Evolutionary conservation across 768 basidiomycete genomes (phyloP).

Genomic region (Phanerodontia chrysosporium): DNA sequence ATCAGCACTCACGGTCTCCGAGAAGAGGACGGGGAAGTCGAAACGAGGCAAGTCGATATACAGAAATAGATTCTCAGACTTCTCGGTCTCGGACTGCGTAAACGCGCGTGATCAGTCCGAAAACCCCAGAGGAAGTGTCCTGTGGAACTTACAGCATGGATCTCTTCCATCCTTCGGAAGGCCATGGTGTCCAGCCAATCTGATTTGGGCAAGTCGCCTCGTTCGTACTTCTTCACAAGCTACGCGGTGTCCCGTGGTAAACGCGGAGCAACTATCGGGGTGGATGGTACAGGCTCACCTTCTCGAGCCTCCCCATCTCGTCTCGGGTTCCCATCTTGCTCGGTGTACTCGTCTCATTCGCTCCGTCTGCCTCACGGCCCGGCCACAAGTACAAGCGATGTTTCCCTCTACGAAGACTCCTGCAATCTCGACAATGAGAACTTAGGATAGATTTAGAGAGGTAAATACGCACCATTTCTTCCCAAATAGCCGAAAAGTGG

Average conservation of each 20-base stretch:
- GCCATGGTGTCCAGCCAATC: conserved; percentile 95
- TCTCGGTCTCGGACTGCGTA: conserved; percentile 77
- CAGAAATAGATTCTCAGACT: conserved; percentile 90
- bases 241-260: conserved; percentile 22
- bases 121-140: neutral
- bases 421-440: conserved; percentile 25
- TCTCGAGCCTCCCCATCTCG: conserved; percentile 94
- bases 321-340: conserved; percentile 80
- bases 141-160: conserved; percentile 68
- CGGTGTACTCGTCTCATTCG: conserved; percentile 76
- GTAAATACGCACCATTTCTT: conserved; percentile 72
- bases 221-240: conserved; percentile 94
- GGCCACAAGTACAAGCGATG: conserved; percentile 85
- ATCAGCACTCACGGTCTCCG: conserved; percentile 66
- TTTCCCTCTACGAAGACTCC: conserved; percentile 88
- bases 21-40: conserved; percentile 95
- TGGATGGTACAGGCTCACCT: conserved; percentile 40
- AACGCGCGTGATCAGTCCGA: neutral
- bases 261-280: neutral
- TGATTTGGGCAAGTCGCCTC: conserved; percentile 88
- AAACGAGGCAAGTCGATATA: conserved; percentile 96
- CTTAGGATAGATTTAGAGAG: neutral
- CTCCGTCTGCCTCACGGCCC: conserved; percentile 81
- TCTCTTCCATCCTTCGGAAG: conserved; percentile 92
- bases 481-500: conserved; percentile 87